These are phyloP conservation scores for Thalassiosira mediterranea DNA, from an alignment of 352 stramenopile genomes.

Conservation along the genomic window DNA sequence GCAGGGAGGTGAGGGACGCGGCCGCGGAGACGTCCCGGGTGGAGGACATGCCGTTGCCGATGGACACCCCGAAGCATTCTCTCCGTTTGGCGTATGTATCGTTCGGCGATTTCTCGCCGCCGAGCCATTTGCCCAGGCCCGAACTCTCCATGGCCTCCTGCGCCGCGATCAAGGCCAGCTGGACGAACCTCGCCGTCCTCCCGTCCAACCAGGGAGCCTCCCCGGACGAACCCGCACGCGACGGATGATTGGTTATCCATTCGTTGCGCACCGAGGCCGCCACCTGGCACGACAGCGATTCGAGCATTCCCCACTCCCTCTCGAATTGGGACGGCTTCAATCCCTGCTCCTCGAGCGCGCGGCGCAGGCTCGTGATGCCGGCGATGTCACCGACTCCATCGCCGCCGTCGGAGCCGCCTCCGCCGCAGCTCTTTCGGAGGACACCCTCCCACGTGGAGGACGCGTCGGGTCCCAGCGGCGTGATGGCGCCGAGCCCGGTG, in stretches of 20 bases:
- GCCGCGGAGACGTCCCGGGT: too few species aligned
- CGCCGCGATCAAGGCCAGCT: slow-evolving; percentile 70
- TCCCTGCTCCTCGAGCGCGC: slow-evolving; percentile 58
- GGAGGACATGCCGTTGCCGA: slow-evolving; percentile 77
- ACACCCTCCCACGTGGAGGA: slow-evolving; percentile 60
- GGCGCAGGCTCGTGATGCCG: slow-evolving; percentile 61
- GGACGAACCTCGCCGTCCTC: slow-evolving; percentile 58
- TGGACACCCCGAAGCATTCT: slow-evolving; percentile 63
- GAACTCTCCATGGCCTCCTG: slow-evolving; percentile 61
- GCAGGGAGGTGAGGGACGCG: too few species aligned
- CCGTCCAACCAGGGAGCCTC: too few species aligned
- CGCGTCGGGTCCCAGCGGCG: slow-evolving; percentile 74
- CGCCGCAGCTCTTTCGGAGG: slow-evolving; percentile 3
- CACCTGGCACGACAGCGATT: slow-evolving; percentile 67
- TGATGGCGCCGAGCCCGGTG: slow-evolving; percentile 79
- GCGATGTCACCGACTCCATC: background rate
- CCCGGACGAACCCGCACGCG: too few species aligned
- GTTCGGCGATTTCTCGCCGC: slow-evolving; percentile 5
- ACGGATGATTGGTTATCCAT: slow-evolving; percentile 31
- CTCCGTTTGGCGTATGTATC: too few species aligned
- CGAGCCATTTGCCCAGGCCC: slow-evolving; percentile 51
- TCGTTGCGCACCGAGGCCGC: slow-evolving; percentile 57
- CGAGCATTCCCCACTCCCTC: slow-evolving; percentile 45
- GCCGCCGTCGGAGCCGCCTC: slow-evolving; percentile 26
- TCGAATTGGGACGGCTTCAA: slow-evolving; percentile 46